These are phyloP conservation scores for Medicago lupulina DNA, from an alignment of 306 rosid genomes.

Conservation along the genomic window DNA sequence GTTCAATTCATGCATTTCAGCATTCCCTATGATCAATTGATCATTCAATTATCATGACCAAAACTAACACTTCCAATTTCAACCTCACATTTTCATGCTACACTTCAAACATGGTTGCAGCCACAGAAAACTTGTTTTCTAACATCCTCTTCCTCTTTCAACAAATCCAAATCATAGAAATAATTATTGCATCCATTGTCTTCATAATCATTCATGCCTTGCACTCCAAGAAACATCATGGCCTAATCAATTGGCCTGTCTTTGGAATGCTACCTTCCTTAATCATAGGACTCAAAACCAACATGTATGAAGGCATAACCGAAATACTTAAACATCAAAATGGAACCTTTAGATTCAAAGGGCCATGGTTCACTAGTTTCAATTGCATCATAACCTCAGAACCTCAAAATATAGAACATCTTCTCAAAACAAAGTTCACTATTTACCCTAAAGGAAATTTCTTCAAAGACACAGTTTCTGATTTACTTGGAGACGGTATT, in stretches of 20 bases:
- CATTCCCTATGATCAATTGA: too few relatives aligned
- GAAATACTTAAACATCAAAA: not conserved
- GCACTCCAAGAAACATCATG: not conserved
- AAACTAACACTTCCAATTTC: not conserved
- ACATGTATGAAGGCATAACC: not conserved
- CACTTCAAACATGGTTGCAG: not conserved
- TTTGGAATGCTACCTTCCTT: not conserved
- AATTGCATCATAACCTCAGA: not conserved
- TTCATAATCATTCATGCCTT: not conserved
- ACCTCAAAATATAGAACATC: not conserved
- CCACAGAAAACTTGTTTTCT: not conserved
- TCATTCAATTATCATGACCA: not conserved
- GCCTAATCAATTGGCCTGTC: not conserved
- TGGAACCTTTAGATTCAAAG: not conserved
- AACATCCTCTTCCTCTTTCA: not conserved
- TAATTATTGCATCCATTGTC: not conserved
- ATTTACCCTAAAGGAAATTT: not conserved
- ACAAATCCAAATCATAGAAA: not conserved
- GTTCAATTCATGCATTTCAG: too few relatives aligned
- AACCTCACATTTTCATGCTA: not conserved
- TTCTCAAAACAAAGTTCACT: not conserved
- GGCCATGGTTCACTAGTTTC: not conserved
- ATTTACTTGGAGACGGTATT: not conserved
- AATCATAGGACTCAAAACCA: not conserved
- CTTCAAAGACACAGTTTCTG: not conserved